phyloP scores from a whole-genome alignment of 2,329 filamentous ascomycete genomes.

The Alternaria sp. region DNA sequence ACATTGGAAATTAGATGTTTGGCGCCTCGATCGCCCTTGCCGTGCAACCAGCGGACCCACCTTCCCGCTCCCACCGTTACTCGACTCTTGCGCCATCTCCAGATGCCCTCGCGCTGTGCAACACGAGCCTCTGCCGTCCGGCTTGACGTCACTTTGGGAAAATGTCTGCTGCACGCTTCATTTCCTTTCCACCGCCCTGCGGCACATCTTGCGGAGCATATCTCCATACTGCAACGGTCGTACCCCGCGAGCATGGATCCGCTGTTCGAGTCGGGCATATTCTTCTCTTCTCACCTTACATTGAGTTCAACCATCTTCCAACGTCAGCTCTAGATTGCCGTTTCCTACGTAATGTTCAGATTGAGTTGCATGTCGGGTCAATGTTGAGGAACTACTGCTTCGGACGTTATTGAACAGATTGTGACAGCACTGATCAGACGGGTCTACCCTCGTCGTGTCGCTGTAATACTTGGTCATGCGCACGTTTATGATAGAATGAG shows the following conservation, averaged over 20 bases:
- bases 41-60: slow-evolving; percentile 25
- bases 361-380: not conserved
- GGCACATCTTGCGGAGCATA: not conserved
- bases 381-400: not conserved
- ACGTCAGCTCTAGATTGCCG: not conserved
- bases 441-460: not conserved
- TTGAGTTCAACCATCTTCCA: not conserved
- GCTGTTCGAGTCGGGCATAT: not conserved
- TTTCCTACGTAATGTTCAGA: not conserved
- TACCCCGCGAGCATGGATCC: not conserved
- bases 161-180: not conserved
- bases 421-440: not conserved
- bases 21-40: slow-evolving; percentile 29
- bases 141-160: slow-evolving; percentile 26
- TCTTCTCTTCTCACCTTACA: not conserved
- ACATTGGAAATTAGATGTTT: slow-evolving; percentile 36
- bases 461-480: not conserved
- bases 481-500: not conserved
- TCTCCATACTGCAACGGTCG: slow-evolving; percentile 1
- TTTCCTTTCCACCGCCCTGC: slow-evolving; percentile 16
- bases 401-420: not conserved
- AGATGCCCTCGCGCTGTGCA: not conserved
- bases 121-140: slow-evolving; percentile 1
- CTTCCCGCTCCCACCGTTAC: slow-evolving; percentile 15
- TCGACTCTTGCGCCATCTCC: slow-evolving; percentile 15